Evolutionary conservation across 2,329 filamentous ascomycete species (phyloP), one percentile per base, ranked within the genome.

Genomic region (Apiospora hydei): DNA sequence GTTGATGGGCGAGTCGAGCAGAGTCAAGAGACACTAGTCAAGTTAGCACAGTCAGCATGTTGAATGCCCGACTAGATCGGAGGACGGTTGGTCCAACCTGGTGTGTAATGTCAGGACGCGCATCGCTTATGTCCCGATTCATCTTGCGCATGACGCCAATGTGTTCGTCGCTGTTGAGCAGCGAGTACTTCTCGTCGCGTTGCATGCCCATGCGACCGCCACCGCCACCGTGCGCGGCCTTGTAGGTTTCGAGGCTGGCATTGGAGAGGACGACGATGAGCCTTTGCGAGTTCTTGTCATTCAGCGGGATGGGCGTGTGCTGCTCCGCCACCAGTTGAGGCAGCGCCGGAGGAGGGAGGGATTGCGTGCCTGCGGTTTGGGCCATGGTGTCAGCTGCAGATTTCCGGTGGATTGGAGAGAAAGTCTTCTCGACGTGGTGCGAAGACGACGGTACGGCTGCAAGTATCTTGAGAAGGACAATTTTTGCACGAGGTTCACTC

Each of bases 81-180:
- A 72, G 70, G 69, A 72, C 75, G 74, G 74, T 73, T 71, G 38
- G 61, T 83, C 89, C 80, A 86, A 98, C 96, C 94, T 98, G 96
- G 83, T 99, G 96, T 66, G 96, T 98, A 80, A 99, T 99, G 84
- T 99, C 96, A 64, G 96, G 96, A 77, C 96, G 91, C 73, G 96
- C 96, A 84, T 99, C 96, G 82, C 95, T 98, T 76, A 99, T 98
- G 82, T 99, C 96, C 78, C 96, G 90, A 82, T 97, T 97, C 96
- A 98, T 98, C 88, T 98, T 99, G 80, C 96, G 93, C 95, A 99
- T 98, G 76, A 98, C 93, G 74, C 96, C 96, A 77, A 99, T 99
- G 82, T 99, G 96, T 84, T 99, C 96, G 81, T 99, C 96, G 84
- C 95, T 98, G 88, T 99, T 99, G 80, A 99, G 91, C 70, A 99